A percentile compares a stretch with the other conserved stretches of the same genome.
phyloP scores from a whole-genome alignment of 2,329 filamentous ascomycete species.

The Thelonectria discophora region DNA sequence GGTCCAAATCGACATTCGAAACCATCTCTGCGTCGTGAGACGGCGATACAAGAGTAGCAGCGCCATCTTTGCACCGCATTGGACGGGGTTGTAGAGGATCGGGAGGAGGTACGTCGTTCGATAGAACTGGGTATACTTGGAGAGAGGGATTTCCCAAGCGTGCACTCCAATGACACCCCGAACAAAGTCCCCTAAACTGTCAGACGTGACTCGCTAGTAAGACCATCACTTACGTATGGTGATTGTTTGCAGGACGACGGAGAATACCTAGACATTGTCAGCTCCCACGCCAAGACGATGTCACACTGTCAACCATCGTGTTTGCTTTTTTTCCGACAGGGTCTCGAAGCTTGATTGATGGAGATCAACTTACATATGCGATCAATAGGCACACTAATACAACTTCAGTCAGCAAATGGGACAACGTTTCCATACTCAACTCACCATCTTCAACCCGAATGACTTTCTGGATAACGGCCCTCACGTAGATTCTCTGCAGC shows the following conservation, averaged over 20 bases:
- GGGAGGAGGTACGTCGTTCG: slow-evolving; percentile 14
- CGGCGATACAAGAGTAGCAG: slow-evolving; percentile 44
- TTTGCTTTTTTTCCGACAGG: neutral
- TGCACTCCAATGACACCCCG: slow-evolving; percentile 28
- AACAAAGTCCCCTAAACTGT: slow-evolving; percentile 19
- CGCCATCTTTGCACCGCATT: slow-evolving; percentile 19
- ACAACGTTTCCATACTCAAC: neutral
- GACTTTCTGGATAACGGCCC: slow-evolving; percentile 19
- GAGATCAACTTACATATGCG: slow-evolving; percentile 19
- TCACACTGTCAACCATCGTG: neutral
- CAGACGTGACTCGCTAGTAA: neutral
- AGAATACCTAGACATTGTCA: slow-evolving; percentile 16
- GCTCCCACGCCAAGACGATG: neutral
- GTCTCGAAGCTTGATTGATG: neutral
- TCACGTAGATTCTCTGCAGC: slow-evolving; percentile 39
- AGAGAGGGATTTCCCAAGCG: slow-evolving; percentile 30
- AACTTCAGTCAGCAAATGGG: neutral
- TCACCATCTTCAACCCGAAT: slow-evolving; percentile 19
- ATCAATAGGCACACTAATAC: slow-evolving; percentile 18
- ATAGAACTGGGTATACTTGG: slow-evolving; percentile 18
- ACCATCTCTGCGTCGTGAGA: slow-evolving; percentile 44
- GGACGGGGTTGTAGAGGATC: slow-evolving; percentile 29
- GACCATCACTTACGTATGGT: slow-evolving; percentile 18
- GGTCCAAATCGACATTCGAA: slow-evolving; percentile 39
- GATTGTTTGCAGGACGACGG: slow-evolving; percentile 21